Evolutionary conservation across 1,284 basidiomycete genomes (phyloP).

Genomic region (Austropuccinia psidii): DNA sequence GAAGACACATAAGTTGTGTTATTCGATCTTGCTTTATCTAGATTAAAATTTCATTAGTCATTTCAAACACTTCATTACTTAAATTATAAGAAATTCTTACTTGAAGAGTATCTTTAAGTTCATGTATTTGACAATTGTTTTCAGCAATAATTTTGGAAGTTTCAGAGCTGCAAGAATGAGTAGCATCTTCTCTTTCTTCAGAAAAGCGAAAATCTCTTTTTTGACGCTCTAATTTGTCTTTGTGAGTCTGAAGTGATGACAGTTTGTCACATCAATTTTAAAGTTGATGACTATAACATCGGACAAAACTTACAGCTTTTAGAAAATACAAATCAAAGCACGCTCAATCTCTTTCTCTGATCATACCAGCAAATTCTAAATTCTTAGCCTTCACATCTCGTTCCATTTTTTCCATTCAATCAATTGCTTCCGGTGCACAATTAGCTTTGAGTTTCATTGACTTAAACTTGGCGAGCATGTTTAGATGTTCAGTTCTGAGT

Average conservation of each 20-base stretch:
- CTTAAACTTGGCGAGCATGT: conserved; percentile 95
- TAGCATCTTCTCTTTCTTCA: conserved; percentile 93
- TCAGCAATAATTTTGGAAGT: conserved; percentile 79
- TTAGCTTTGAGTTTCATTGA: conserved; percentile 96
- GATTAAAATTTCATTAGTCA: conserved; percentile 17
- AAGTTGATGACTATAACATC: neutral
- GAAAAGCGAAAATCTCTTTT: conserved; percentile 90
- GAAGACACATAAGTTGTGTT: conserved; percentile 72
- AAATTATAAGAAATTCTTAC: conserved; percentile 53
- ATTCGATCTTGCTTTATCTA: conserved; percentile 89
- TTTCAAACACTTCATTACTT: neutral
- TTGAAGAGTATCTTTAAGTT: conserved; percentile 85
- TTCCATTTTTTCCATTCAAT: conserved; percentile 99
- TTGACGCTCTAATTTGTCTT: conserved; percentile 88
- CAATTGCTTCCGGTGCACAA: conserved; percentile 97
- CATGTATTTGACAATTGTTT: conserved; percentile 91
- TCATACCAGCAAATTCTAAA: conserved; percentile 96
- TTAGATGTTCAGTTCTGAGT: conserved; percentile 90
- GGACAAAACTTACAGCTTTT: conserved; percentile 57
- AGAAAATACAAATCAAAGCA: conserved; percentile 93
- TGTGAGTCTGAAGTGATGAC: conserved; percentile 63
- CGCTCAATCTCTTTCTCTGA: conserved; percentile 90
- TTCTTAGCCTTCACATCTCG: conserved; percentile 97
- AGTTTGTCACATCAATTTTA: neutral
- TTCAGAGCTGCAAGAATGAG: conserved; percentile 84